phyloP scores from a whole-genome alignment of 768 basidiomycete species.

The Nevesoporus exiguus region DNA sequence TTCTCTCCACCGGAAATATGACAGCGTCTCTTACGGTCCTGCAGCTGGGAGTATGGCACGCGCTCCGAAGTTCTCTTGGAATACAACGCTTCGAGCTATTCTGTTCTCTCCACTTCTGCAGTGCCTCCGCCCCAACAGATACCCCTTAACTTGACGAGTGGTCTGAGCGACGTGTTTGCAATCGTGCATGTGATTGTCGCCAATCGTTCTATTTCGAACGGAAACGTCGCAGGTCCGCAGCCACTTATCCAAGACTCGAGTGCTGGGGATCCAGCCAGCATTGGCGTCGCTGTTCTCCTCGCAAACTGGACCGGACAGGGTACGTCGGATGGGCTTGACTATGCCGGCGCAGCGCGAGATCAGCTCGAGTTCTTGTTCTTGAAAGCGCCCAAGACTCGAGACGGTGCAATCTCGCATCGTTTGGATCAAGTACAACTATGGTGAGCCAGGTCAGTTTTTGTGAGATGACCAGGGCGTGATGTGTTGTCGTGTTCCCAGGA shows the following conservation, averaged over 20 bases:
- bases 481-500: constrained; percentile 40
- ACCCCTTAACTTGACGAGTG: constrained; percentile 20
- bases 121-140: constrained; percentile 28
- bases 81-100: constrained; percentile 41
- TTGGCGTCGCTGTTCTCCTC: constrained; percentile 67
- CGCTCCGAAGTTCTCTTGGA: constrained; percentile 51
- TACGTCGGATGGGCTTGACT: constrained; percentile 45
- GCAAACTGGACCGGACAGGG: constrained; percentile 50
- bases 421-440: constrained; percentile 67
- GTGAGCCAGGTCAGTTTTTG: constrained; percentile 31
- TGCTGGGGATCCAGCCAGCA: constrained; percentile 74
- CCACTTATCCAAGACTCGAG: constrained; percentile 58
- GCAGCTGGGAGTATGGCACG: constrained; percentile 54
- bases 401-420: constrained; percentile 84
- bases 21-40: neutral
- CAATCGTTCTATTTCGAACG: constrained; percentile 42
- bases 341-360: constrained; percentile 57
- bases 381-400: constrained; percentile 55
- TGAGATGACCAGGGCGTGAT: neutral
- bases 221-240: constrained; percentile 46
- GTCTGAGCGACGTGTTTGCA: constrained; percentile 52
- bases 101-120: constrained; percentile 38
- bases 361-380: constrained; percentile 63
- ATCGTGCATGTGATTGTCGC: constrained; percentile 52
- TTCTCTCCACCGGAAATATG: neutral